Evolutionary conservation across 2,329 filamentous ascomycete genomes (phyloP).

Genomic region (Fusarium mundagurra): DNA sequence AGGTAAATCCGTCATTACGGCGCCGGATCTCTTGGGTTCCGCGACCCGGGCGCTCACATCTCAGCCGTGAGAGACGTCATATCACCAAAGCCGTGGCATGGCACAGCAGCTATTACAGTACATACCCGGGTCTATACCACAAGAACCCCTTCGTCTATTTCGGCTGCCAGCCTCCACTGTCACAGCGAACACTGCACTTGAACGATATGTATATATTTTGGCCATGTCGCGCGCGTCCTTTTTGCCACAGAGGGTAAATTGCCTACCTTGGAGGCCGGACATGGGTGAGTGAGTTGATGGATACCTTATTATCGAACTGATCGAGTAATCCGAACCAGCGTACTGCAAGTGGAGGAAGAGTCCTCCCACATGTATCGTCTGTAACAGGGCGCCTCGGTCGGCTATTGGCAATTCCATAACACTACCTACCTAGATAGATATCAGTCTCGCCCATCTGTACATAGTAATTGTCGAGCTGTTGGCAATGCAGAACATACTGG

Average conservation of each 20-base stretch:
- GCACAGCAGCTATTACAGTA: constrained; percentile 12
- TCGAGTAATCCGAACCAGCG: constrained; percentile 11
- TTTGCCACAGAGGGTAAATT: constrained; percentile 25
- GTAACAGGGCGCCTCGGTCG: constrained; percentile 11
- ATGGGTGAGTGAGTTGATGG: neutral
- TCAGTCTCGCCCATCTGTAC: neutral
- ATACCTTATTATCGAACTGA: neutral
- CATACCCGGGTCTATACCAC: neutral
- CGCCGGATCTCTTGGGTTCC: constrained; percentile 27
- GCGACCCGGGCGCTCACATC: constrained; percentile 20
- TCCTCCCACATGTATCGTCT: neutral
- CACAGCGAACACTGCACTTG: neutral
- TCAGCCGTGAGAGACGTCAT: constrained; percentile 30
- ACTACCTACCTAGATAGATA: neutral
- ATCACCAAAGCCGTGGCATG: constrained; percentile 28
- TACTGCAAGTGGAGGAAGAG: constrained; percentile 7
- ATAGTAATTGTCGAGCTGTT: neutral
- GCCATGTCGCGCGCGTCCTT: constrained; percentile 14
- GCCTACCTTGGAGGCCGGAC: constrained; percentile 9
- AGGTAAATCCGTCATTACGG: constrained; percentile 20
- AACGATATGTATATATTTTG: neutral
- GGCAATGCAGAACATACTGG: neutral
- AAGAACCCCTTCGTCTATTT: constrained; percentile 9
- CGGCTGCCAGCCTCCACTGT: constrained; percentile 14
- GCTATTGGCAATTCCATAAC: neutral